Evolutionary conservation across 352 stramenopile species (phyloP).

Genomic region (Albugo laibachii): DNA sequence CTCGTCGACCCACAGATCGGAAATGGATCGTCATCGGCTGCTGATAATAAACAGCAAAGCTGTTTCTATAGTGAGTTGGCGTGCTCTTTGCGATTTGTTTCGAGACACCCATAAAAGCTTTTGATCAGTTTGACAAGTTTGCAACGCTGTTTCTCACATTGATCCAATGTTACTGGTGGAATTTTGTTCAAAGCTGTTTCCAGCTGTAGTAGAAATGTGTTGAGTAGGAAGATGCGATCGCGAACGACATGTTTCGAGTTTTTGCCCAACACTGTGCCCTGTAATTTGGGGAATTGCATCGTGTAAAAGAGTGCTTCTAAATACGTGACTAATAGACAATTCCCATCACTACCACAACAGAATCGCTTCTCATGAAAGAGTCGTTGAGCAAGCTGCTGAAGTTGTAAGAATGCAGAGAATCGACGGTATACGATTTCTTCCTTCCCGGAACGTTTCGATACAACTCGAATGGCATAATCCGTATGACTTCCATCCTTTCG

Average conservation of each 20-base stretch:
- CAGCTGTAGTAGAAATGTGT: slow-evolving; percentile 57
- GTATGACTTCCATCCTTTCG: slow-evolving; percentile 58
- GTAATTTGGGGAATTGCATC: slow-evolving; percentile 58
- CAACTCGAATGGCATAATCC: slow-evolving; percentile 70
- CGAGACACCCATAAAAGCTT: slow-evolving; percentile 27
- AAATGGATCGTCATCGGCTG: no score
- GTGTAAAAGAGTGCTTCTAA: slow-evolving; percentile 40
- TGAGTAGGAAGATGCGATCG: slow-evolving; percentile 59
- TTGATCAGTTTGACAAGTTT: slow-evolving; percentile 12
- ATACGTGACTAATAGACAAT: slow-evolving; percentile 45
- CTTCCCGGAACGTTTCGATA: slow-evolving; percentile 31
- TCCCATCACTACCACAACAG: slow-evolving; percentile 38
- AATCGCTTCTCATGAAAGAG: slow-evolving; percentile 38
- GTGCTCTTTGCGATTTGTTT: slow-evolving; percentile 18
- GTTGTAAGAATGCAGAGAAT: slow-evolving; percentile 72
- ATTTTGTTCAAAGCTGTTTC: slow-evolving; percentile 63
- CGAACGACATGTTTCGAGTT: slow-evolving; percentile 64
- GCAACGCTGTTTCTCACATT: slow-evolving; percentile 44
- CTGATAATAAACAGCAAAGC: no score
- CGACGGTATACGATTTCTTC: slow-evolving; percentile 57
- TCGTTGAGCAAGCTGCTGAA: slow-evolving; percentile 45
- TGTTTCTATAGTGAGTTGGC: no score
- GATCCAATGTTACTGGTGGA: slow-evolving; percentile 40
- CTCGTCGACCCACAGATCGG: no score
- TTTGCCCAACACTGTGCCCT: slow-evolving; percentile 52